Evolutionary conservation across 768 basidiomycete species (phyloP).

Genomic region (Tremella fuciformis): DNA sequence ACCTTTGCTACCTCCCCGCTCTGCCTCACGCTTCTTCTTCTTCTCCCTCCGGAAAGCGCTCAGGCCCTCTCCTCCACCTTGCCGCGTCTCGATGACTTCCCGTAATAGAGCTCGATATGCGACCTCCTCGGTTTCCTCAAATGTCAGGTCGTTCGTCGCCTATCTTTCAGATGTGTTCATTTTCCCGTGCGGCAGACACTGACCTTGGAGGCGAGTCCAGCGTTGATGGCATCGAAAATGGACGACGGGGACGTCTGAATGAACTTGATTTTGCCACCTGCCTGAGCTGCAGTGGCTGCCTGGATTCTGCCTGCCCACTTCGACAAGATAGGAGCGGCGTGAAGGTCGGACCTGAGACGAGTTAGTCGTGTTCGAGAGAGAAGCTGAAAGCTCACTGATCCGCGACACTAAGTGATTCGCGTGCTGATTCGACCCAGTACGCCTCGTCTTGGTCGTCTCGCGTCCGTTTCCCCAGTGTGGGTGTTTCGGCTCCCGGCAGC

Average conservation of each 20-base stretch:
- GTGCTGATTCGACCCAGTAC: conserved; percentile 38
- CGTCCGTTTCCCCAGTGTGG: conserved; percentile 33
- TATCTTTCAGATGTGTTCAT: conserved; percentile 4
- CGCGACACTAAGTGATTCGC: conserved; percentile 31
- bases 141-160: conserved; percentile 27
- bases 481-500: conserved; percentile 27
- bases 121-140: conserved; percentile 46
- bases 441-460: conserved; percentile 20
- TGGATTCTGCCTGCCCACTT: conserved; percentile 98
- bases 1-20: conserved; percentile 93
- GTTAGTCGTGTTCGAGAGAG: conserved; percentile 20
- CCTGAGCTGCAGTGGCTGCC: conserved; percentile 69
- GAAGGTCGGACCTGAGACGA: conserved; percentile 62
- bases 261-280: conserved; percentile 56
- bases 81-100: conserved; percentile 75
- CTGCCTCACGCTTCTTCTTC: conserved; percentile 72
- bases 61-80: conserved; percentile 24
- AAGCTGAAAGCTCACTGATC: conserved; percentile 39
- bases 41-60: conserved; percentile 48
- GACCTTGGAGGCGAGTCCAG: conserved; percentile 57
- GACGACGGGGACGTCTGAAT: conserved; percentile 54
- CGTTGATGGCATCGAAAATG: conserved; percentile 69
- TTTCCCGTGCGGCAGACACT: conserved; percentile 9
- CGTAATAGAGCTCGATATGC: conserved; percentile 85
- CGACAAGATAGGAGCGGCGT: conserved; percentile 70